phyloP scores from a whole-genome alignment of 2,329 filamentous ascomycete species.

The Claviceps humidiphila region DNA sequence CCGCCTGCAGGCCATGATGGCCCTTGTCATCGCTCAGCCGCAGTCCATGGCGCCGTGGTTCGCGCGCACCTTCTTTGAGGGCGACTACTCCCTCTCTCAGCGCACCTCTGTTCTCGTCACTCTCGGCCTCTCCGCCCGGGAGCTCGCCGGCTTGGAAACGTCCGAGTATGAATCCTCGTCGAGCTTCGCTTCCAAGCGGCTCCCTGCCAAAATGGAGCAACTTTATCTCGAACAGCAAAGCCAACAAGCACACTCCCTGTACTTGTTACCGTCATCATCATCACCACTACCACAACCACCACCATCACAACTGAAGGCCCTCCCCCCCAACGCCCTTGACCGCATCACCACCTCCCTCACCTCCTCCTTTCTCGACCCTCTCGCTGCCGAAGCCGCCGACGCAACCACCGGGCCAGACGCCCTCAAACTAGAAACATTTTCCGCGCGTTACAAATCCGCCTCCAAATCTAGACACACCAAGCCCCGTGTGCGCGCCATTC shows the following conservation, averaged over 20 bases:
- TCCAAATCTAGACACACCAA: constrained; percentile 16
- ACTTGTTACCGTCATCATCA: constrained; percentile 2
- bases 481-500: constrained; percentile 41
- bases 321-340: constrained; percentile 49
- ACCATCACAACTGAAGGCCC: constrained; percentile 28
- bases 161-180: constrained; percentile 35
- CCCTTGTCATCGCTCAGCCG: constrained; percentile 65
- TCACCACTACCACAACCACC: background rate
- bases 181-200: constrained; percentile 66
- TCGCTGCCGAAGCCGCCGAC: constrained; percentile 74
- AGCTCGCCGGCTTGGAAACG: constrained; percentile 64
- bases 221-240: constrained; percentile 41
- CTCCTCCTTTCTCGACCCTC: constrained; percentile 61
- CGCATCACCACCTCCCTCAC: constrained; percentile 55
- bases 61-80: constrained; percentile 72
- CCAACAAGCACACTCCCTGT: constrained; percentile 10
- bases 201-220: constrained; percentile 61
- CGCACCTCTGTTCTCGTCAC: constrained; percentile 70
- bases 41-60: constrained; percentile 73
- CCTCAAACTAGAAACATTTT: constrained; percentile 83
- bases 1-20: constrained; percentile 68
- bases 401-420: constrained; percentile 64
- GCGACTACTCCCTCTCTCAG: constrained; percentile 81
- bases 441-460: constrained; percentile 35
- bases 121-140: constrained; percentile 68